These are phyloP conservation scores for Ilyonectria sp. DNA, from an alignment of 2,329 filamentous ascomycete species.

Conservation along the genomic window DNA sequence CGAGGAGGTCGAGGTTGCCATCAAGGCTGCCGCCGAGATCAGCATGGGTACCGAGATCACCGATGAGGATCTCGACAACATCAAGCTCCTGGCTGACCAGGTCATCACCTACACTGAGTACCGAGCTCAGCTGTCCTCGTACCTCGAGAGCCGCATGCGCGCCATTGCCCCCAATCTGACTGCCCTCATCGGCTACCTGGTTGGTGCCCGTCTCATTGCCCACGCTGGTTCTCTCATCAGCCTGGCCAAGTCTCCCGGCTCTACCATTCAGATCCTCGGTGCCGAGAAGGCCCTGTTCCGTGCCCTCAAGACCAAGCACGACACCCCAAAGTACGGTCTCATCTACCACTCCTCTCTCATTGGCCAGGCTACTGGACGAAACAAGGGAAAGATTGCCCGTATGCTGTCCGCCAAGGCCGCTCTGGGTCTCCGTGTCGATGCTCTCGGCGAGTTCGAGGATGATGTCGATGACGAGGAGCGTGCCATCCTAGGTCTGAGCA, in stretches of 20 bases:
- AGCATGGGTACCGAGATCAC: conserved; percentile 99
- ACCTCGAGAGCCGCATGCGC: conserved; percentile 94
- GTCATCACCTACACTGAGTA: conserved; percentile 94
- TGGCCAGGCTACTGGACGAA: conserved; percentile 96
- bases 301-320: conserved; percentile 98
- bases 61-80: conserved; percentile 92
- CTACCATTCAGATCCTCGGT: conserved; percentile 97
- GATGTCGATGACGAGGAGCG: conserved; percentile 91
- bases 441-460: conserved; percentile 71
- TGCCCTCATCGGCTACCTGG: conserved; percentile 90
- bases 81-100: conserved; percentile 91
- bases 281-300: conserved; percentile 99
- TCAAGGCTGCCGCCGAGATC: conserved; percentile 95
- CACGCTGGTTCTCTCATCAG: conserved; percentile 95
- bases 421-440: conserved; percentile 93
- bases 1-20: conserved; percentile 91
- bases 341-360: conserved; percentile 95
- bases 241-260: conserved; percentile 94
- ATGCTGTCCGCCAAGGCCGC: conserved; percentile 95
- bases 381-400: conserved; percentile 99
- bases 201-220: conserved; percentile 94
- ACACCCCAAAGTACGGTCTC: conserved; percentile 98
- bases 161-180: conserved; percentile 97
- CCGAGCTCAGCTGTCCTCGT: conserved; percentile 87
- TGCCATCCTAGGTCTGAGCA: conserved; percentile 81